These are phyloP conservation scores for Westerdykella sp. DNA, from an alignment of 2,329 filamentous ascomycete species.

Conservation along the genomic window DNA sequence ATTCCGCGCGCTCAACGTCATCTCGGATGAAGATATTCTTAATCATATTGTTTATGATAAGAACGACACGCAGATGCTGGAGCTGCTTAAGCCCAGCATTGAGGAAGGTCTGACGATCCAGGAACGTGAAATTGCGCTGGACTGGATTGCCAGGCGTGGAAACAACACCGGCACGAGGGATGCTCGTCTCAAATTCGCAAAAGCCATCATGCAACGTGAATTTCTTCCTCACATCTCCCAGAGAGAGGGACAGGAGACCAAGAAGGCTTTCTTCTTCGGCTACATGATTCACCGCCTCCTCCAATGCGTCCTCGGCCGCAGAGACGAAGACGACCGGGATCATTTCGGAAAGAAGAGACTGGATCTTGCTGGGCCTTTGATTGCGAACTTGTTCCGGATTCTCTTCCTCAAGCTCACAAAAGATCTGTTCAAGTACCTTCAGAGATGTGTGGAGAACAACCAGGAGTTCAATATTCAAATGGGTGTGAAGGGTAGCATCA, in stretches of 20 bases:
- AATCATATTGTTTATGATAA: slow-evolving; percentile 97
- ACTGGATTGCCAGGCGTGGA: slow-evolving; percentile 92
- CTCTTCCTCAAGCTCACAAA: slow-evolving; percentile 87
- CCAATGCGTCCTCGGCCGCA: slow-evolving; percentile 85
- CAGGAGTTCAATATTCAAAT: slow-evolving; percentile 85
- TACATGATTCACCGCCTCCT: slow-evolving; percentile 98
- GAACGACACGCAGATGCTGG: slow-evolving; percentile 92
- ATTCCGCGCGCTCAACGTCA: slow-evolving; percentile 89
- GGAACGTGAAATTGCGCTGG: slow-evolving; percentile 86
- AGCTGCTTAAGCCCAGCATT: slow-evolving; percentile 94
- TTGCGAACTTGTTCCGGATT: slow-evolving; percentile 92
- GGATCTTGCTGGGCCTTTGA: slow-evolving; percentile 85
- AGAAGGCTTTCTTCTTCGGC: slow-evolving; percentile 95
- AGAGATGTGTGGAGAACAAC: slow-evolving; percentile 83
- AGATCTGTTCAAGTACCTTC: slow-evolving; percentile 85
- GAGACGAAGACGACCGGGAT: slow-evolving; percentile 94
- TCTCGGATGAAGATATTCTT: slow-evolving; percentile 95
- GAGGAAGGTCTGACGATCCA: slow-evolving; percentile 96
- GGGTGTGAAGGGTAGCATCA: slow-evolving; percentile 82
- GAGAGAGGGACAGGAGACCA: slow-evolving; percentile 84
- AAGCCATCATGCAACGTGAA: slow-evolving; percentile 95
- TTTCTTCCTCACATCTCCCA: slow-evolving; percentile 95
- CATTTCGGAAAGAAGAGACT: slow-evolving; percentile 98
- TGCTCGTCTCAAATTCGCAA: slow-evolving; percentile 84
- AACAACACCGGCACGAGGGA: slow-evolving; percentile 70